Evolutionary conservation across 306 rosid genomes (phyloP), one percentile per base, ranked within the genome.

Genomic region (Dryas octopetala): DNA sequence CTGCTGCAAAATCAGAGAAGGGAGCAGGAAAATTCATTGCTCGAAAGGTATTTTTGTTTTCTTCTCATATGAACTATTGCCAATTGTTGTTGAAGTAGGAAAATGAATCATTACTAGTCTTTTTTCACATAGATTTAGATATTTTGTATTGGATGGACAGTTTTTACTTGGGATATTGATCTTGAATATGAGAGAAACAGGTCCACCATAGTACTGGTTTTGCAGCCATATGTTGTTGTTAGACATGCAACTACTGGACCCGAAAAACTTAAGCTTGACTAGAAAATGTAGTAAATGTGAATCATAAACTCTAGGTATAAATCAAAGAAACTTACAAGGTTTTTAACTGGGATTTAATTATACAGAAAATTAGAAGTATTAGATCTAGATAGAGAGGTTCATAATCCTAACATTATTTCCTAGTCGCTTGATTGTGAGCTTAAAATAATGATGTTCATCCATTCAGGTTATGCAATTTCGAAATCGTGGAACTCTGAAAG

Each of bases 1-100:
- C 93, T 17, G 80, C 89, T 71, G 77, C 89, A n/a, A 95, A 84
- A 80, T 71, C 97, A 73, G 97, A 90, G 49, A 95, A 80, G 78
- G 91, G 88, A 54, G 23, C 23, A 23, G 88, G 85, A 23, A 92
- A 88, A 74, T 82, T 82, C 78, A 71, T 81, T 62, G 87, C 87
- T 43, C 77, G 80, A 74, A 95, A 88, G 97, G 99, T 49, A 40
- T 63, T 46, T 9, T 64, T 23, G 19, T 19, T 14, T 32, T 38
- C 10, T 13, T 6, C 0, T 5, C 46, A 32, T 5, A 1, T 32
- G 3, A 32, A 32, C 2, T 32, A 32, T 32, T 32, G 38, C 38
- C 38, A 32, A 32, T 32, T 32, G 38, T 32, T 32, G 38, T 32
- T 32, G 38, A 32, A 32, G 38, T 32, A 32, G 38, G 38, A 32